Evolutionary conservation across 2,329 filamentous ascomycete genomes (phyloP), one percentile per base, ranked within the genome.

Genomic region (Aquanectria penicillioides): DNA sequence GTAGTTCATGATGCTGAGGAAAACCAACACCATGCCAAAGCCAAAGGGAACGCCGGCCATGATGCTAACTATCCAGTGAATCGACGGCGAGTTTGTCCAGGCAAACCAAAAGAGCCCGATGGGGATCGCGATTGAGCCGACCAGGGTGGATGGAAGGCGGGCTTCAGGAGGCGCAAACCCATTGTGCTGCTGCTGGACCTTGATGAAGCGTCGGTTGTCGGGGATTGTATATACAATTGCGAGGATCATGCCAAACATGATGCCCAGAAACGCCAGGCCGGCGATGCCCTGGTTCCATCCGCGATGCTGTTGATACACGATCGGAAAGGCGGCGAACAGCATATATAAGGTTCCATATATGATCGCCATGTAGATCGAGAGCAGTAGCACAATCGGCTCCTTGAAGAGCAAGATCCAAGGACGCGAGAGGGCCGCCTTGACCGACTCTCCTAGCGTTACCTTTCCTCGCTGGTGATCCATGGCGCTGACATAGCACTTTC

Each of bases 311-410:
- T 46, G 41, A 33, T 46, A 46, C 9, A 46, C 41, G 11, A 46
- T 46, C 7, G 41, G 41, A 22, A 46, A 33, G 6, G 41, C 41
- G 2, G 41, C 41, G 23, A 46, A 46, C 17, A 46, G 41, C 41
- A 46, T 46, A 5, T 46, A 46, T 7, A 46, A 12, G 10, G 41
- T 46, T 46, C 41, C 41, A n/a, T 46, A 46, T 6, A 46, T 46
- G 12, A 46, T 46, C 23, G 41, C 41, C 41, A 46, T 46, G 12
- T 46, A 46, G 18, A 46, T 46, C 17, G 41, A 46, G 8, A 46
- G 15, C 4, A 46, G 26, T 31, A 46, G 28, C 7, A 46, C 41
- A 11, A 46, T 46, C 3, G 41, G 41, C 9, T 46, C 41, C 41
- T 46, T 46, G 26, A 46, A 46, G 18, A 46, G 41, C 15, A 46